Percentiles rank a stretch among this genome's conserved stretches.
Conservation (phyloP, 768 basidiomycete species). For the Dendrothele bispora region DNA sequence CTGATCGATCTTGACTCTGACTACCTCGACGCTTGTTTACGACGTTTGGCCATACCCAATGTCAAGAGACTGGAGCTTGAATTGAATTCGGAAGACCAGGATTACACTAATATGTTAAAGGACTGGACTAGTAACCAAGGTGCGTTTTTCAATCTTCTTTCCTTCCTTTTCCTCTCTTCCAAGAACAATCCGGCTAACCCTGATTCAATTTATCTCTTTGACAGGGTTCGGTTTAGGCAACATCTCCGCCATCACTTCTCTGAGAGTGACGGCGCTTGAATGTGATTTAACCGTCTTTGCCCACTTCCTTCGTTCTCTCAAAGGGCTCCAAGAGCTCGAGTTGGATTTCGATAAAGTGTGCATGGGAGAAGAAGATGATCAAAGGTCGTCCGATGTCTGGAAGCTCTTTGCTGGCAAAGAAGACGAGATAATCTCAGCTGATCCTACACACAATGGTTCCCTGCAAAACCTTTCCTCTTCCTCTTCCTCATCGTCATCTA, state of each 20-base stretch:
- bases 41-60: constrained; percentile 1
- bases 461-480: background rate
- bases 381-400: background rate
- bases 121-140: too few species aligned
- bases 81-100: constrained; percentile 4
- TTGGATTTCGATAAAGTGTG: constrained; percentile 4
- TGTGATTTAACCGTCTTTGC: background rate
- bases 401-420: constrained; percentile 2
- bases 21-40: constrained; percentile 2
- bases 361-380: background rate
- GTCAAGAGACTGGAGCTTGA: constrained; percentile 1
- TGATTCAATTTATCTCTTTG: too few species aligned
- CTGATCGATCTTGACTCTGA: constrained; percentile 4
- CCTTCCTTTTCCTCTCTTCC: too few species aligned
- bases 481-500: background rate
- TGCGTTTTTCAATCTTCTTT: too few species aligned
- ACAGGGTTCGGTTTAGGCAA: too few species aligned
- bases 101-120: constrained; percentile 4
- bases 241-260: background rate
- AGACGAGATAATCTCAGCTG: background rate
- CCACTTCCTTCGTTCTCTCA: background rate
- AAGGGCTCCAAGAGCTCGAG: constrained; percentile 2
- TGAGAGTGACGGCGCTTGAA: constrained; percentile 5
- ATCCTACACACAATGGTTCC: background rate
- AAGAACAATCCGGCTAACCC: too few species aligned